Evolutionary conservation across 2,329 filamentous ascomycete genomes (phyloP).

Genomic region (Hypoxylon sp.): DNA sequence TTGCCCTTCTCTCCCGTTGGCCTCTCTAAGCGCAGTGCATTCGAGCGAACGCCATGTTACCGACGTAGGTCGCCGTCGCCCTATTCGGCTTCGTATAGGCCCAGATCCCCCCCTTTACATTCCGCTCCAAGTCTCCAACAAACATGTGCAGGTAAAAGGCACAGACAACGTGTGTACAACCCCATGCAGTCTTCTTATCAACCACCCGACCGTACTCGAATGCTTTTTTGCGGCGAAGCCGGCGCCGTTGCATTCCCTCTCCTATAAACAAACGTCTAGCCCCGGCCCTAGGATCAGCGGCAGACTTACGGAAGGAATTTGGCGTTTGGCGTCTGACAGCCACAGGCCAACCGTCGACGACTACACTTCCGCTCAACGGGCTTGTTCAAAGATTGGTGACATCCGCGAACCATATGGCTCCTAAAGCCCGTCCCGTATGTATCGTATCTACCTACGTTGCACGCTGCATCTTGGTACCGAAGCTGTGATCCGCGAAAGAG

Average conservation of each 20-base stretch:
- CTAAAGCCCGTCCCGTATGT: constrained; percentile 1
- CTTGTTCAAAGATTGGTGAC: constrained; percentile 3
- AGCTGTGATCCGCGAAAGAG: constrained; percentile 17
- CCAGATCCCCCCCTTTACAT: background rate
- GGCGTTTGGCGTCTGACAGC: constrained; percentile 4
- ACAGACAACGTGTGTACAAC: background rate
- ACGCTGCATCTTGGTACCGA: constrained; percentile 3
- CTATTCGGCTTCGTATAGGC: constrained; percentile 17
- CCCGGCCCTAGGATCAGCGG: background rate
- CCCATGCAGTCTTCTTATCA: background rate
- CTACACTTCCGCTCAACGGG: constrained; percentile 6
- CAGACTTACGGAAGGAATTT: constrained; percentile 4
- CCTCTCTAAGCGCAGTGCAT: constrained; percentile 25
- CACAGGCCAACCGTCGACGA: constrained; percentile 1
- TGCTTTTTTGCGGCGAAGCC: constrained; percentile 16
- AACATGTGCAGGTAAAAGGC: background rate
- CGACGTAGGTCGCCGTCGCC: constrained; percentile 10
- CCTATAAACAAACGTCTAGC: background rate
- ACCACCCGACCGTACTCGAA: background rate
- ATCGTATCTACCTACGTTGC: constrained; percentile 8
- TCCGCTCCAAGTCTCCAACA: constrained; percentile 5
- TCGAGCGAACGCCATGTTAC: constrained; percentile 7
- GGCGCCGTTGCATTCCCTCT: constrained; percentile 5
- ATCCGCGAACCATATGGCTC: constrained; percentile 4
- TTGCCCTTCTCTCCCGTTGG: constrained; percentile 23